Conservation (phyloP, 2,329 filamentous ascomycete genomes). For the Alternaria angustiovoidea region DNA sequence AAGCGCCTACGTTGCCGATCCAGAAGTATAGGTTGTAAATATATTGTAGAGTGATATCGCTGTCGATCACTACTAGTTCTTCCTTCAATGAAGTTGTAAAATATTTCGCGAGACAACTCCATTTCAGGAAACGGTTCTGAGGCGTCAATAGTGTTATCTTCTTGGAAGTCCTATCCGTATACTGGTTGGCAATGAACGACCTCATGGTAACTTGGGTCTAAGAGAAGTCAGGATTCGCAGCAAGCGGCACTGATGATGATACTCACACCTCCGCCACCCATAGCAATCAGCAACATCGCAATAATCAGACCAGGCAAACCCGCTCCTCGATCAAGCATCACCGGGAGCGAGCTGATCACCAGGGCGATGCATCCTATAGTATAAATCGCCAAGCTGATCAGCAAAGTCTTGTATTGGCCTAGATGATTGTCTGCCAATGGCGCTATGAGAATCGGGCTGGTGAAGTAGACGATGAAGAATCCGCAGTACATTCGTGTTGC, state of each 20-base stretch:
- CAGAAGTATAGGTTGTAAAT: slow-evolving; percentile 54
- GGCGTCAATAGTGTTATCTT: slow-evolving; percentile 17
- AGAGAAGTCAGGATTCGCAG: not conserved
- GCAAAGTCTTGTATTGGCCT: slow-evolving; percentile 50
- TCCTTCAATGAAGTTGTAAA: slow-evolving; percentile 28
- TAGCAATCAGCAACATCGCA: slow-evolving; percentile 48
- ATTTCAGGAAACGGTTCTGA: not conserved
- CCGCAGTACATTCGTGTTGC: slow-evolving; percentile 65
- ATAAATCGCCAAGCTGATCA: slow-evolving; percentile 43
- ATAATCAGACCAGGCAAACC: slow-evolving; percentile 38
- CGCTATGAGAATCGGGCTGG: slow-evolving; percentile 48
- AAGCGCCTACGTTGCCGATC: slow-evolving; percentile 69
- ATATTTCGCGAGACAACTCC: not conserved
- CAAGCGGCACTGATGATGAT: not conserved
- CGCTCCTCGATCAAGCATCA: slow-evolving; percentile 28
- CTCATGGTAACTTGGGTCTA: slow-evolving; percentile 44
- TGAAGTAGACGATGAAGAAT: slow-evolving; percentile 63
- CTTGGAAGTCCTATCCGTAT: slow-evolving; percentile 29
- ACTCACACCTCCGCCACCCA: slow-evolving; percentile 49
- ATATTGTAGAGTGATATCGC: slow-evolving; percentile 47
- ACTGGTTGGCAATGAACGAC: slow-evolving; percentile 51
- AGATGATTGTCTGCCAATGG: slow-evolving; percentile 51
- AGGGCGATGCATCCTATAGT: slow-evolving; percentile 33
- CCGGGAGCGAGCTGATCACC: slow-evolving; percentile 31
- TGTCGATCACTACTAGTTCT: slow-evolving; percentile 46